Evolutionary conservation across 768 basidiomycete species (phyloP).

Genomic region (Termitomyces sp.): DNA sequence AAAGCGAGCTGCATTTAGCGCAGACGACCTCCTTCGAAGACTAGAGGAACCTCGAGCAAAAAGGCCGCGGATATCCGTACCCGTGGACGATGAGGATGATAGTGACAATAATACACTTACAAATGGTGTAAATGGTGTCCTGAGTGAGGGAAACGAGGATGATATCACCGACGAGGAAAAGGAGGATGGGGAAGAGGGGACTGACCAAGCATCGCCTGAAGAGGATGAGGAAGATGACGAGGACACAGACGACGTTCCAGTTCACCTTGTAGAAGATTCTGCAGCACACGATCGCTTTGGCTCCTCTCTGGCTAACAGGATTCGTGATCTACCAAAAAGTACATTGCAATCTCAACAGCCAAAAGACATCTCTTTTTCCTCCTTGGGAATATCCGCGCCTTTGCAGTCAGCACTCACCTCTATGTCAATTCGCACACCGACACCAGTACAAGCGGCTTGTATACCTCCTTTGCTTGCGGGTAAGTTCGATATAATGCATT

Average conservation of each 20-base stretch:
- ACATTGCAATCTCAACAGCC: background rate
- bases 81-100: slow-evolving; percentile 9
- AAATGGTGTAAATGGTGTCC: background rate
- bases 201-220: background rate
- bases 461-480: slow-evolving; percentile 84
- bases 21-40: slow-evolving; percentile 44
- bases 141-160: slow-evolving; percentile 5
- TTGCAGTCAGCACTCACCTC: slow-evolving; percentile 64
- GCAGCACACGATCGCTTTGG: slow-evolving; percentile 9
- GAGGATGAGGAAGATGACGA: slow-evolving; percentile 7
- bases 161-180: slow-evolving; percentile 9
- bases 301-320: slow-evolving; percentile 2
- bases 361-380: slow-evolving; percentile 38
- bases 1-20: slow-evolving; percentile 28
- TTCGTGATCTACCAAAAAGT: background rate
- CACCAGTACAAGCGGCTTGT: slow-evolving; percentile 86
- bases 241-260: background rate
- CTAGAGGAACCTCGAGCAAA: slow-evolving; percentile 42
- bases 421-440: slow-evolving; percentile 86
- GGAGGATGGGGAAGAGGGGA: slow-evolving; percentile 12
- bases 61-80: slow-evolving; percentile 25
- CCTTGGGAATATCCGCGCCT: slow-evolving; percentile 54
- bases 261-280: background rate
- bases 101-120: background rate
- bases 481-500: slow-evolving; percentile 24